Percentiles rank a stretch among this genome's conserved stretches.
Conservation (phyloP, 768 basidiomycete species). For the Fomitopsis pulvina region DNA sequence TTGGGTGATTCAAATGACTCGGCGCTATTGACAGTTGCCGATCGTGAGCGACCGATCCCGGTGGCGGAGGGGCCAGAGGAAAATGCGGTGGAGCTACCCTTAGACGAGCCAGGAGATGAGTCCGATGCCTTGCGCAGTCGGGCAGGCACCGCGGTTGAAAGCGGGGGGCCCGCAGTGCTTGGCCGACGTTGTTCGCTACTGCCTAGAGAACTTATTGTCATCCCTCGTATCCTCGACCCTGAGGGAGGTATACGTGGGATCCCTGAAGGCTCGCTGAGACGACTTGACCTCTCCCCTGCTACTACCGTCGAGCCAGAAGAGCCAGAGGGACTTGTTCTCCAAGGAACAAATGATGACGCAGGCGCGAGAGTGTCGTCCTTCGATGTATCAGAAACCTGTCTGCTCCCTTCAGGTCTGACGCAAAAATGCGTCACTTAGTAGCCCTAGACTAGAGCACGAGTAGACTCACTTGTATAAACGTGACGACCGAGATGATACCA, state of each 20-base stretch:
- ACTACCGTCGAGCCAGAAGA: conserved; percentile 17
- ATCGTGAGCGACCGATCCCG: conserved; percentile 10
- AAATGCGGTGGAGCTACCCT: conserved; percentile 10
- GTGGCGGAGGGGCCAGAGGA: conserved; percentile 7
- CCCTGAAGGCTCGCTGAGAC: conserved; percentile 7
- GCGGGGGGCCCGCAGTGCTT: conserved; percentile 2
- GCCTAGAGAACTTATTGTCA: conserved; percentile 14
- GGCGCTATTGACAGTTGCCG: conserved; percentile 7
- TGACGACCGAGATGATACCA: neutral
- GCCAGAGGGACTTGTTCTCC: conserved; percentile 9
- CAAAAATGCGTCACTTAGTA: neutral
- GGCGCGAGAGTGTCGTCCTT: neutral
- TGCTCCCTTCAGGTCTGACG: neutral
- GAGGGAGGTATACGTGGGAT: neutral
- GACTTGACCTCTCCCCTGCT: conserved; percentile 4
- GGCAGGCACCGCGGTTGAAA: conserved; percentile 8
- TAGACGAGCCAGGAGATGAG: conserved; percentile 8
- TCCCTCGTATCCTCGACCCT: conserved; percentile 15
- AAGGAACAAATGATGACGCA: neutral
- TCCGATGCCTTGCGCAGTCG: conserved; percentile 17
- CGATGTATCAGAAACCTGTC: neutral
- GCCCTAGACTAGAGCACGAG: neutral
- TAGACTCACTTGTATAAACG: neutral
- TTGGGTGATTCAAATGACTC: conserved; percentile 10
- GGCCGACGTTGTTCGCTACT: conserved; percentile 2